Evolutionary conservation across 331 rosid species (phyloP).

Genomic region (Quercus tomentella): DNA sequence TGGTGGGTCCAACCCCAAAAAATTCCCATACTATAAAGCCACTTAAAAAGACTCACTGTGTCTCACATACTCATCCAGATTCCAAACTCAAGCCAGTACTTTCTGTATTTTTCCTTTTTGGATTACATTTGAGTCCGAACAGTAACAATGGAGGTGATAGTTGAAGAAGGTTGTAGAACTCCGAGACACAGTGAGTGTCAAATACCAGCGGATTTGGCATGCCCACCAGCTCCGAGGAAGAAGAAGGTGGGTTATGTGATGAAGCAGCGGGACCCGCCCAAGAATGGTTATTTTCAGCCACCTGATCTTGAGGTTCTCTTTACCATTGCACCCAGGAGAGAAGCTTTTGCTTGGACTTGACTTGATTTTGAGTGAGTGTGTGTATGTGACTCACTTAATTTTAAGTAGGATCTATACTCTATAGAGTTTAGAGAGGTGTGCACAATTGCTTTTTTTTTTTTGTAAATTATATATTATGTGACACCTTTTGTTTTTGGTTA

Average conservation of each 20-base stretch:
- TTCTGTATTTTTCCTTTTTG: no score
- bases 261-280: conserved; percentile 24
- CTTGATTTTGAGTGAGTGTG: no score
- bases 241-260: conserved; percentile 22
- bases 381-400: no score
- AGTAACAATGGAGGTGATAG: conserved; percentile 2
- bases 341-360: conserved; percentile 15
- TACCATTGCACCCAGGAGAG: conserved; percentile 1
- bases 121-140: no score
- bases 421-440: no score
- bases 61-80: no score
- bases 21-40: neutral
- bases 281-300: conserved; percentile 33
- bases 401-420: no score
- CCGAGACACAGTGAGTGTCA: conserved; percentile 24
- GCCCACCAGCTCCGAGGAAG: conserved; percentile 50
- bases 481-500: no score
- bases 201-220: conserved; percentile 12
- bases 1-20: neutral
- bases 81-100: no score
- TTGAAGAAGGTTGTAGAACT: conserved; percentile 38
- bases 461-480: no score
- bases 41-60: no score
- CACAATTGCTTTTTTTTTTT: no score
- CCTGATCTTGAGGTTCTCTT: conserved; percentile 50